Conservation (phyloP, 306 rosid species). For the Carpinus fangiana region DNA sequence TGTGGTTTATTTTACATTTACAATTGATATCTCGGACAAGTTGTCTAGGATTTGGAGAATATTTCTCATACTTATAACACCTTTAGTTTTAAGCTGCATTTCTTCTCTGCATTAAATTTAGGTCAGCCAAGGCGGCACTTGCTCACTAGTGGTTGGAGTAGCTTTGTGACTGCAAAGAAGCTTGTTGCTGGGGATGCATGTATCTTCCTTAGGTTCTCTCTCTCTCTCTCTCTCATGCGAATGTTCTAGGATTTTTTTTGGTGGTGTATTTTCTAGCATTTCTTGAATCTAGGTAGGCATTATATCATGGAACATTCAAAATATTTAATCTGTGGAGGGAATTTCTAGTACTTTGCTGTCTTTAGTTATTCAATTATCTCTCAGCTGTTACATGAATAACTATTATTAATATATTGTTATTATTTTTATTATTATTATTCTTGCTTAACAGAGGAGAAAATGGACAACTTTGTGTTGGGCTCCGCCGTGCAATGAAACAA, state of each 20-base stretch:
- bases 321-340: not conserved
- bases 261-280: not conserved
- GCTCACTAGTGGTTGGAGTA: slow-evolving; percentile 80
- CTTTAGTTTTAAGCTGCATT: slow-evolving; percentile 12
- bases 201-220: slow-evolving; percentile 55
- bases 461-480: slow-evolving; percentile 60
- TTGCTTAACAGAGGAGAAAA: slow-evolving; percentile 53
- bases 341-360: not conserved
- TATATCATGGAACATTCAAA: not conserved
- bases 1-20: not conserved
- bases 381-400: not conserved
- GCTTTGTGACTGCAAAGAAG: slow-evolving; percentile 58
- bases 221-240: not conserved
- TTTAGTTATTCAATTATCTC: not conserved
- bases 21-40: not conserved
- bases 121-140: slow-evolving; percentile 72
- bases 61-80: not conserved
- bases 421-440: not conserved
- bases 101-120: slow-evolving; percentile 34
- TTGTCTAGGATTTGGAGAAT: not conserved
- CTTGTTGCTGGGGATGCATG: slow-evolving; percentile 68
- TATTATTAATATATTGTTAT: not conserved
- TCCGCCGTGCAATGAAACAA: slow-evolving; percentile 39
- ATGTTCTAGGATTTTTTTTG: not conserved
- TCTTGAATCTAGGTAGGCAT: not conserved